A percentile compares a stretch with the other conserved stretches of the same genome.
phyloP scores from a whole-genome alignment of 1,284 basidiomycete species.

The Dichomitus squalens region DNA sequence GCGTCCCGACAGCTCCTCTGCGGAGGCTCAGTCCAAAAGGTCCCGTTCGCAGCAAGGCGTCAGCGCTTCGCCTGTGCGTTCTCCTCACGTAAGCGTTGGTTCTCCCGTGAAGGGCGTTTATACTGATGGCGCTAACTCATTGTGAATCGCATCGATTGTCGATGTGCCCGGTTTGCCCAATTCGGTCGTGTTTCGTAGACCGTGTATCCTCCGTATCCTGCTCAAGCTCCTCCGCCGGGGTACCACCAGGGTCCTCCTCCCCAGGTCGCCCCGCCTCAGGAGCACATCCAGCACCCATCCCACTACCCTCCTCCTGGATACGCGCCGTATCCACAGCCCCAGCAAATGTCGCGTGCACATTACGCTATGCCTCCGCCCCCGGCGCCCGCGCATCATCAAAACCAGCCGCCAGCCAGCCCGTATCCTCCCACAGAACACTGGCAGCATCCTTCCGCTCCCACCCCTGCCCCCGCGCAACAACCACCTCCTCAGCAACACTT shows the following conservation, averaged over 20 bases:
- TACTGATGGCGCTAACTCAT: conserved; percentile 26
- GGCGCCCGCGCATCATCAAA: conserved; percentile 32
- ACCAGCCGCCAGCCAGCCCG: conserved; percentile 27
- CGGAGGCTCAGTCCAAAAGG: conserved; percentile 28
- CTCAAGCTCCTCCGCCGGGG: conserved; percentile 30
- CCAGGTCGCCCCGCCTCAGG: conserved; percentile 27
- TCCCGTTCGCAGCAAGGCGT: conserved; percentile 34
- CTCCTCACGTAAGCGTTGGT: conserved; percentile 40
- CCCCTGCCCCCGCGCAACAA: conserved; percentile 12
- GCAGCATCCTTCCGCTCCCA: conserved; percentile 28
- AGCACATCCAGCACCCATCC: conserved; percentile 31
- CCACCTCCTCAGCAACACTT: conserved; percentile 26
- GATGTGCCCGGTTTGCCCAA: conserved; percentile 19
- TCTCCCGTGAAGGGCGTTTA: conserved; percentile 29
- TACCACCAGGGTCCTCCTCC: conserved; percentile 28
- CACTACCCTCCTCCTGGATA: conserved; percentile 27
- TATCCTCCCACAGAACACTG: conserved; percentile 36
- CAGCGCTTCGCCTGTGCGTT: conserved; percentile 37
- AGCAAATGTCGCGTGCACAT: conserved; percentile 28
- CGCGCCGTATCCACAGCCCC: conserved; percentile 25
- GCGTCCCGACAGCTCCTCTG: conserved; percentile 24
- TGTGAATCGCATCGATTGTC: conserved; percentile 24
- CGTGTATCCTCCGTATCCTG: conserved; percentile 32
- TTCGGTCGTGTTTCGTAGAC: conserved; percentile 24
- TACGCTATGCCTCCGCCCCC: conserved; percentile 30